Base-by-base conservation (phyloP, 2,329 filamentous ascomycete species). In the Ophiocordyceps sinensis region DNA sequence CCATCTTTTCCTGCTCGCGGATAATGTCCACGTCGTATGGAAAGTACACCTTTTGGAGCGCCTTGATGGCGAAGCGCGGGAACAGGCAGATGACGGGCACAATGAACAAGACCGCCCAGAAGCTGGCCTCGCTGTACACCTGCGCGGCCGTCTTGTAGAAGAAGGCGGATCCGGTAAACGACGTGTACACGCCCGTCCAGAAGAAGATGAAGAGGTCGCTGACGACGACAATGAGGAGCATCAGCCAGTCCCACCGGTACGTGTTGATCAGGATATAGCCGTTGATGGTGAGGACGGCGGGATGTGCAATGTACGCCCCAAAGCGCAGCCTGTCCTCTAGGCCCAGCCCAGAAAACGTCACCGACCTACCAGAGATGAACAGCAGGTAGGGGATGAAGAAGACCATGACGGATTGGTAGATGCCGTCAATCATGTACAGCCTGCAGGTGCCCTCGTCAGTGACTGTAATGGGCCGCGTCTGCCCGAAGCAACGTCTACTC, bases 191-290 rank as follows among this genome's bases (percentile, higher is more conserved):
- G 28, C 87, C 91, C 6, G 91, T 95, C 87, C 91, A 96, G 66
- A 94, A 82, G 70, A 87, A 98, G 55, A 96, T 77, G 52, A 95
- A 75, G 28, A 96, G 59, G 46, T 83, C 82, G 63, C 87, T 94
- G 59, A 96, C 73, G 21, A 64, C 63, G 40, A 93, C 82, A 46
- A 95, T 81, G 44, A 94, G 67, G 19, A 88, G 63, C 64, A 93
- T 93, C 53, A 98, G 70, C 89, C 89, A 98, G 60, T 98, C 91
- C 91, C 91, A 98, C 45, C 89, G 78, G 61, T 94, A 96, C 1
- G 85, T 93, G 63, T 98, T 98, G 66, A 96, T 79, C 48, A 98
- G 68, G 50, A 98, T 85, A 66, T 96, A 98, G 44, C 81, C 67
- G 61, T 98, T 98, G 68, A 94, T 93, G 34, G 85, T 81, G 50